phyloP scores from a whole-genome alignment of 345 rosid genomes.

The Salix exigua region DNA sequence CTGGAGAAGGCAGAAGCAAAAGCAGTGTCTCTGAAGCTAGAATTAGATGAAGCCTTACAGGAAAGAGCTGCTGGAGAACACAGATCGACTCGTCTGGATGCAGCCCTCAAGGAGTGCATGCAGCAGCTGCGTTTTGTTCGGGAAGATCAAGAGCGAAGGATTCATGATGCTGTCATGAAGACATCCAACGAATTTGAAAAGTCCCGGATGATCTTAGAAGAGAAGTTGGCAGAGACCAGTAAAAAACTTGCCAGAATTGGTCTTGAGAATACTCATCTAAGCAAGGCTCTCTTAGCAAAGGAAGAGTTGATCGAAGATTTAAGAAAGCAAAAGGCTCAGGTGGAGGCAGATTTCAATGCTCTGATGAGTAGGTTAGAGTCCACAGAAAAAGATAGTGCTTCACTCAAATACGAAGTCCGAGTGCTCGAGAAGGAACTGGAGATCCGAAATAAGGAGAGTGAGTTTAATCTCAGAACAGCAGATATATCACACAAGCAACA shows the following conservation, averaged over 20 bases:
- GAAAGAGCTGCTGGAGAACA: constrained; percentile 49
- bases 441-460: constrained; percentile 87
- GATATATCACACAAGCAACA: constrained; percentile 78
- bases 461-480: constrained; percentile 62
- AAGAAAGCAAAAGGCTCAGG: constrained; percentile 50
- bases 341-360: constrained; percentile 49
- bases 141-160: constrained; percentile 70
- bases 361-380: constrained; percentile 58
- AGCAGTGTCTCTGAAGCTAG: constrained; percentile 47
- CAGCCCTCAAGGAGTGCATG: constrained; percentile 77
- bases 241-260: constrained; percentile 53
- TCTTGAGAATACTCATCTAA: constrained; percentile 53
- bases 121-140: constrained; percentile 76
- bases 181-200: constrained; percentile 55
- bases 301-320: constrained; percentile 56
- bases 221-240: constrained; percentile 40
- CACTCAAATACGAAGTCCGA: constrained; percentile 72
- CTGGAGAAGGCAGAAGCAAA: constrained; percentile 65
- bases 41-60: constrained; percentile 55
- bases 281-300: constrained; percentile 55
- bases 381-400: constrained; percentile 62
- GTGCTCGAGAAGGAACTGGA: constrained; percentile 90
- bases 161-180: constrained; percentile 75
- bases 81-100: constrained; percentile 52
- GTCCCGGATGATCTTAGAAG: constrained; percentile 41